Evolutionary conservation across 805 yeast genomes (phyloP).

Genomic region (Saccharomyces paradoxus): DNA sequence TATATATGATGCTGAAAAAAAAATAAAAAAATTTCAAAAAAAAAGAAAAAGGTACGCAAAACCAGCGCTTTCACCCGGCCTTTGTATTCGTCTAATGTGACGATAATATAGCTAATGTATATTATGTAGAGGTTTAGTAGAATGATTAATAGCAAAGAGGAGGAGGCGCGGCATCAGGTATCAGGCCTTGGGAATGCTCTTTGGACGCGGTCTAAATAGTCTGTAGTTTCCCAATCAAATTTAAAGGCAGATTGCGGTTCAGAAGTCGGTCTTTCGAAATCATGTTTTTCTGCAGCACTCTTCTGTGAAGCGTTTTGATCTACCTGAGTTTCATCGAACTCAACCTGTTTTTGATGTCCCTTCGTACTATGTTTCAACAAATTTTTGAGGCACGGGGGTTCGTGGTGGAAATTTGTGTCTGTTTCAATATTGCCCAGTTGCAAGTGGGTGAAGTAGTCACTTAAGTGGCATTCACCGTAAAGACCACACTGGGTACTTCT

Average conservation of each 20-base stretch:
- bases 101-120: not conserved
- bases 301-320: not conserved
- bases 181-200: slow-evolving; percentile 6
- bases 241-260: slow-evolving; percentile 1
- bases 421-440: not conserved
- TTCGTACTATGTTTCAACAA: not conserved
- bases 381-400: not conserved
- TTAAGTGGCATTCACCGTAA: slow-evolving; percentile 6
- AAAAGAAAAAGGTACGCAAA: not conserved
- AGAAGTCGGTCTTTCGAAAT: slow-evolving; percentile 3
- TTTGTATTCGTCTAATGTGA: not conserved
- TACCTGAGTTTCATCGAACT: not conserved
- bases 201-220: slow-evolving; percentile 6
- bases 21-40: not conserved
- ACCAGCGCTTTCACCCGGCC: not conserved
- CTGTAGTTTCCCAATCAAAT: slow-evolving; percentile 8
- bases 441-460: slow-evolving; percentile 1
- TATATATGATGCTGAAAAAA: slow-evolving; percentile 3
- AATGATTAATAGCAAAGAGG: not conserved
- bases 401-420: not conserved
- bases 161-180: not conserved
- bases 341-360: not conserved
- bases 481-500: slow-evolving; percentile 5
- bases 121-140: not conserved
- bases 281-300: slow-evolving; percentile 2